phyloP scores from a whole-genome alignment of 148 eudicot genomes.

The Chenopodium berlandieri region DNA sequence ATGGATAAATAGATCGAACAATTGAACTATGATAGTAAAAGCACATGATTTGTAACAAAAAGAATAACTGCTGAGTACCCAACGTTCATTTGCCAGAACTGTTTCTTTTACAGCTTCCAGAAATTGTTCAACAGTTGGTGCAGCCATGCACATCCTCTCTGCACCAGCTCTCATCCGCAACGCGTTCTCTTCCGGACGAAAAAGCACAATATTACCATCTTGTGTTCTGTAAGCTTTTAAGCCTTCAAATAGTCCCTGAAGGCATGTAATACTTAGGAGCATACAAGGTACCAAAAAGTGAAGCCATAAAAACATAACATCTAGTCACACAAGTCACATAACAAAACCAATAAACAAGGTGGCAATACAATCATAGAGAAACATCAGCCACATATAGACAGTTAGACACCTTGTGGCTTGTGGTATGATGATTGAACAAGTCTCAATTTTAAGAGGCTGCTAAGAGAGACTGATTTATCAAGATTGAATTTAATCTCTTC shows the following conservation, averaged over 20 bases:
- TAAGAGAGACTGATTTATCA: too few species aligned
- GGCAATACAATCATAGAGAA: neutral
- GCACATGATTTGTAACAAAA: neutral
- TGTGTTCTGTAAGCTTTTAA: conserved; percentile 80
- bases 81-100: conserved; percentile 84
- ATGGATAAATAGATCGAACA: neutral
- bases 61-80: conserved; percentile 49
- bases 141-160: conserved; percentile 99
- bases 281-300: neutral
- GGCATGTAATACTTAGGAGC: neutral
- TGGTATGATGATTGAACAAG: neutral
- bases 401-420: neutral
- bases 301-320: neutral
- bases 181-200: conserved; percentile 95
- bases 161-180: conserved; percentile 73
- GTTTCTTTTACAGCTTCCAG: conserved; percentile 87
- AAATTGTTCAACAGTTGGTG: conserved; percentile 90
- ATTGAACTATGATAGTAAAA: neutral
- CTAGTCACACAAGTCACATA: neutral
- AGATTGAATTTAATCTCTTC: too few species aligned
- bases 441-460: too few species aligned
- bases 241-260: conserved; percentile 95
- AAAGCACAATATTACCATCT: conserved; percentile 76
- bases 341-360: neutral
- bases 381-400: neutral